These are phyloP conservation scores for Sphaerostilbella broomeana DNA, from an alignment of 2,329 filamentous ascomycete genomes.

Conservation along the genomic window DNA sequence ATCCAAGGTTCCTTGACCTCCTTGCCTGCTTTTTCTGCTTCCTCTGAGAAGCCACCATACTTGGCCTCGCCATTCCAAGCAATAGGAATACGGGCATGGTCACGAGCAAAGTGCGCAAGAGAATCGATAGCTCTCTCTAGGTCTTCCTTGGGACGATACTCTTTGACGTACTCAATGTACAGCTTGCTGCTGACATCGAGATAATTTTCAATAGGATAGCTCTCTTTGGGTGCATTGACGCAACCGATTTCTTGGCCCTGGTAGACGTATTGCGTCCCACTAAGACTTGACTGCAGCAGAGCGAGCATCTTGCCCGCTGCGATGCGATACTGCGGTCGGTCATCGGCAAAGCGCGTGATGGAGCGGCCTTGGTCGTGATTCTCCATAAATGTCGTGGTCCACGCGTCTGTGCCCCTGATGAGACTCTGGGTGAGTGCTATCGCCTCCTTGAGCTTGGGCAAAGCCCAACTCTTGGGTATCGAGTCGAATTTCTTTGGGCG, in stretches of 20 bases:
- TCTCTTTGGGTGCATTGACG: constrained; percentile 51
- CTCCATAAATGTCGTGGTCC: constrained; percentile 59
- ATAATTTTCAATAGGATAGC: constrained; percentile 53
- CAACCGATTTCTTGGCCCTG: constrained; percentile 63
- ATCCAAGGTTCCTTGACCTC: constrained; percentile 28
- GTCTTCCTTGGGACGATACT: constrained; percentile 22
- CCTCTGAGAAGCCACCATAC: constrained; percentile 30
- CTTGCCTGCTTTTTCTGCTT: constrained; percentile 27
- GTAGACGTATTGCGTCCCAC: constrained; percentile 59
- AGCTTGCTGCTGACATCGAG: constrained; percentile 44
- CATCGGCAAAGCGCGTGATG: constrained; percentile 48
- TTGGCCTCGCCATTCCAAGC: constrained; percentile 48
- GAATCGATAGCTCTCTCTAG: constrained; percentile 30
- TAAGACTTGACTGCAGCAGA: constrained; percentile 43
- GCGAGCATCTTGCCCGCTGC: constrained; percentile 54
- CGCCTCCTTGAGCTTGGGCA: constrained; percentile 42
- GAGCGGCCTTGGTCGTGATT: constrained; percentile 59
- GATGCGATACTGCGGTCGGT: constrained; percentile 40
- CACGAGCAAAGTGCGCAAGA: constrained; percentile 37
- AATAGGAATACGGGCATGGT: constrained; percentile 61
- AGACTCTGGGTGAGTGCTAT: constrained; percentile 45
- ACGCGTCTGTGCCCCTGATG: constrained; percentile 48
- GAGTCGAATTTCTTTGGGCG: constrained; percentile 47
- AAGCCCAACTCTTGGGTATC: constrained; percentile 35
- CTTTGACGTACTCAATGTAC: constrained; percentile 26